Evolutionary conservation across 139 green algal genomes (phyloP).

Genomic region (Closterium sp.): DNA sequence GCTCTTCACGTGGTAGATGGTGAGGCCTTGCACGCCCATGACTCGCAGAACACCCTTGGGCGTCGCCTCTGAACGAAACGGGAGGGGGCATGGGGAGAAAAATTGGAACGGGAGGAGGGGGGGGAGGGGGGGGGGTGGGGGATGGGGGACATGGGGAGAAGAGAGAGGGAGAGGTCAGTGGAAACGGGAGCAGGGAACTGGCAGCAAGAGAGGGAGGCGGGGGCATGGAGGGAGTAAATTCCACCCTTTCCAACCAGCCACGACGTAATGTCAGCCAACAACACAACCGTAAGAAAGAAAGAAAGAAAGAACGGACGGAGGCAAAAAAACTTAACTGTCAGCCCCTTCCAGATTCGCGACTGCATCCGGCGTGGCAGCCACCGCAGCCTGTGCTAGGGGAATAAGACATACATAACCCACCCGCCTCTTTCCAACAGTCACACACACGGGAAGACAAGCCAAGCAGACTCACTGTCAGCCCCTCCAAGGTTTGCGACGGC

Average conservation of each 20-base stretch:
- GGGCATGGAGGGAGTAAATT: no score
- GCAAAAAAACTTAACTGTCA: no score
- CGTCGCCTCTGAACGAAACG: constrained; percentile 51
- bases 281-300: no score
- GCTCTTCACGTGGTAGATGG: constrained; percentile 68
- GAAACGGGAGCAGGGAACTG: not conserved
- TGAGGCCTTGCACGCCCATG: constrained; percentile 62
- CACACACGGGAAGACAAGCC: not conserved
- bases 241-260: not conserved
- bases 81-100: not conserved
- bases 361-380: no score
- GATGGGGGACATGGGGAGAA: not conserved
- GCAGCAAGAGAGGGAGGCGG: not conserved
- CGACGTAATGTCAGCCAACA: no score
- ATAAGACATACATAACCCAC: no score
- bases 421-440: not conserved
- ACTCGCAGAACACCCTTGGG: constrained; percentile 59
- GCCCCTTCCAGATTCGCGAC: not conserved
- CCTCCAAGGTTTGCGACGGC: constrained; percentile 69
- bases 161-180: not conserved
- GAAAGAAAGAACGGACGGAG: no score
- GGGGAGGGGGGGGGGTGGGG: not conserved
- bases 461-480: constrained; percentile 43
- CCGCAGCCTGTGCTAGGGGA: no score
- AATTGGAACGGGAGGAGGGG: not conserved